These are phyloP conservation scores for Aquilaria sinensis DNA, from an alignment of 345 rosid species.

Conservation along the genomic window DNA sequence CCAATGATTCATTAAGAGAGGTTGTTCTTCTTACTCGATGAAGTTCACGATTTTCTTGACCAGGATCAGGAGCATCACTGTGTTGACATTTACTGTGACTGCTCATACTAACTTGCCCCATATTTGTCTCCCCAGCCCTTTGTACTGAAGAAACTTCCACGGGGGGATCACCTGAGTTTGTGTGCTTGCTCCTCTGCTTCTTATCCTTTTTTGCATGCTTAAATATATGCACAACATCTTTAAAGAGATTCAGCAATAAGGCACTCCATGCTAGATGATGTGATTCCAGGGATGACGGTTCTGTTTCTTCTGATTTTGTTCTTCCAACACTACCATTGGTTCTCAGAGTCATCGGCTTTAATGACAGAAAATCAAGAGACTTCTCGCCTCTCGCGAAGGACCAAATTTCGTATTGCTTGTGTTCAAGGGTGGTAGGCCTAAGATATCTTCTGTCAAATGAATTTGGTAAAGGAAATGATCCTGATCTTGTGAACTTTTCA, in stretches of 20 bases:
- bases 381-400: constrained; percentile 32
- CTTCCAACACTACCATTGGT: constrained; percentile 8
- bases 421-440: constrained; percentile 51
- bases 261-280: constrained; percentile 47
- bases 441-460: constrained; percentile 20
- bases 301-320: constrained; percentile 19
- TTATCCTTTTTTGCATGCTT: constrained; percentile 47
- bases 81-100: constrained; percentile 9
- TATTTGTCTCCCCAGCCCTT: constrained; percentile 1
- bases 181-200: constrained; percentile 18
- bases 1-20: constrained; percentile 46
- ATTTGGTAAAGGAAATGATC: constrained; percentile 65
- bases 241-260: constrained; percentile 37
- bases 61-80: constrained; percentile 14
- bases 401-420: constrained; percentile 77
- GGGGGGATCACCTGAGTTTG: background rate
- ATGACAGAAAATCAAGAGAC: constrained; percentile 4
- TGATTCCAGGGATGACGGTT: constrained; percentile 20
- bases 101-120: constrained; percentile 17
- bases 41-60: constrained; percentile 10
- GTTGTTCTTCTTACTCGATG: constrained; percentile 26
- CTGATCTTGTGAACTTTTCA: constrained; percentile 51
- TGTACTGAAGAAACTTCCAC: constrained; percentile 13
- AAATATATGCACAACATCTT: constrained; percentile 50
- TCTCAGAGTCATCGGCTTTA: constrained; percentile 7